phyloP scores from a whole-genome alignment of 106 monocot genomes.

The Ottelia alismoides region DNA sequence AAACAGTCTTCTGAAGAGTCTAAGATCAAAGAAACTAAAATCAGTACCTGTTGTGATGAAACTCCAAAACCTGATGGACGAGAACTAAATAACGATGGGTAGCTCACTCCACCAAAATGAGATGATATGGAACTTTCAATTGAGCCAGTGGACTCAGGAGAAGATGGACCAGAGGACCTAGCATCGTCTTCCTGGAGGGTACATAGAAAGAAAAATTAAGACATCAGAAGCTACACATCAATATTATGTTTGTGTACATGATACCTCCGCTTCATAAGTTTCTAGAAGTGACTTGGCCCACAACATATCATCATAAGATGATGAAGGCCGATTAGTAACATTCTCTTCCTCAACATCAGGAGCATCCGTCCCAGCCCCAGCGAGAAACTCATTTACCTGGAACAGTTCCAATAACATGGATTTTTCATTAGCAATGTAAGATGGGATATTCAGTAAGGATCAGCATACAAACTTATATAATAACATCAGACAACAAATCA shows the following conservation, averaged over 20 bases:
- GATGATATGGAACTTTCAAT: slow-evolving; percentile 93
- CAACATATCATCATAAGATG: slow-evolving; percentile 78
- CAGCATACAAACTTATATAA: no score
- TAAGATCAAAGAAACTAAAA: no score
- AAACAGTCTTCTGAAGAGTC: no score
- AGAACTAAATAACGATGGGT: slow-evolving; percentile 96
- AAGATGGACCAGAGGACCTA: slow-evolving; percentile 79
- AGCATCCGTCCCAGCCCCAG: slow-evolving; percentile 96
- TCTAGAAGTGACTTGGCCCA: slow-evolving; percentile 95
- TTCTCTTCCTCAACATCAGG: slow-evolving; percentile 97
- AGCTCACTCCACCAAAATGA: slow-evolving; percentile 90
- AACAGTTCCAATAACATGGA: no score
- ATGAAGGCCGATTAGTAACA: slow-evolving; percentile 55
- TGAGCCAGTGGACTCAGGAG: slow-evolving; percentile 89
- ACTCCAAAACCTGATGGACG: slow-evolving; percentile 68
- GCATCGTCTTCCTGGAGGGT: slow-evolving; percentile 99
- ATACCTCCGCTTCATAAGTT: slow-evolving; percentile 74
- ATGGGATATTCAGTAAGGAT: no score
- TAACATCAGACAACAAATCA: no score
- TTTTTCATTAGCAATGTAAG: no score
- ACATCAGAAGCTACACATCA: no score
- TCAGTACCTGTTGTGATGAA: no score
- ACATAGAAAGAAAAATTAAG: no score
- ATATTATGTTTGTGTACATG: no score
- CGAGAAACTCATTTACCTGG: slow-evolving; percentile 97